Evolutionary conservation across 2,329 filamentous ascomycete species (phyloP).

Genomic region (Rhexocercosporidium sp.): DNA sequence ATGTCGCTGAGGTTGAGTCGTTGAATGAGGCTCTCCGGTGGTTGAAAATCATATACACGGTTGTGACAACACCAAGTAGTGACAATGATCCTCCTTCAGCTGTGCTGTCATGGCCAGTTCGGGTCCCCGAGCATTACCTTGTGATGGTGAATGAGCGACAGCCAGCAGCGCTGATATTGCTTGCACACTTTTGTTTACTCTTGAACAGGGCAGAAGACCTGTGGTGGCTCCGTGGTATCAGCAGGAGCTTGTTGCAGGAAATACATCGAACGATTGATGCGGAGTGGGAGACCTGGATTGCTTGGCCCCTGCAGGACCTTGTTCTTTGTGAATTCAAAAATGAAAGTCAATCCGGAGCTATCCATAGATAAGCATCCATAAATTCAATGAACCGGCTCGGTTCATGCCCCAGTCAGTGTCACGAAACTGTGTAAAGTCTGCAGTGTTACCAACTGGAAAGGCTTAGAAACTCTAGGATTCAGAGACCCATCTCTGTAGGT

Average conservation of each 20-base stretch:
- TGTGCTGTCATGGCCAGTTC: constrained; percentile 44
- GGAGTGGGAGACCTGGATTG: constrained; percentile 29
- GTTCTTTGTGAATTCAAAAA: constrained; percentile 20
- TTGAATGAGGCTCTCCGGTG: constrained; percentile 17
- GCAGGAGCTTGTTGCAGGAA: constrained; percentile 42
- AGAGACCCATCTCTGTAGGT: too few relatives aligned
- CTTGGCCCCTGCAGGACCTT: constrained; percentile 30
- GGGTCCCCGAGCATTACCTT: constrained; percentile 40
- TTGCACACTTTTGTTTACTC: constrained; percentile 44
- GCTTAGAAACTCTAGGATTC: too few relatives aligned
- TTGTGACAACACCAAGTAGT: background rate
- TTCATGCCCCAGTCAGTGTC: too few relatives aligned
- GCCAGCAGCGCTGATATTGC: constrained; percentile 30
- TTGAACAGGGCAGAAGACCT: constrained; percentile 41
- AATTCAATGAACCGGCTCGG: too few relatives aligned
- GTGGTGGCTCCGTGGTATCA: constrained; percentile 47
- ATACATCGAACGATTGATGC: constrained; percentile 32
- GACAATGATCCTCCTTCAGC: background rate
- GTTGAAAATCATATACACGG: background rate
- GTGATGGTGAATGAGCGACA: constrained; percentile 42
- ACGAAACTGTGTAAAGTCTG: too few relatives aligned
- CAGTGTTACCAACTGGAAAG: too few relatives aligned
- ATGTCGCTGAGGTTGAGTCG: background rate
- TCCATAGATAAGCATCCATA: background rate
- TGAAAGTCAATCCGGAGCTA: background rate